Evolutionary conservation across 2,329 filamentous ascomycete genomes (phyloP), one percentile per base, ranked within the genome.

Genomic region (Fusarium drepaniforme): DNA sequence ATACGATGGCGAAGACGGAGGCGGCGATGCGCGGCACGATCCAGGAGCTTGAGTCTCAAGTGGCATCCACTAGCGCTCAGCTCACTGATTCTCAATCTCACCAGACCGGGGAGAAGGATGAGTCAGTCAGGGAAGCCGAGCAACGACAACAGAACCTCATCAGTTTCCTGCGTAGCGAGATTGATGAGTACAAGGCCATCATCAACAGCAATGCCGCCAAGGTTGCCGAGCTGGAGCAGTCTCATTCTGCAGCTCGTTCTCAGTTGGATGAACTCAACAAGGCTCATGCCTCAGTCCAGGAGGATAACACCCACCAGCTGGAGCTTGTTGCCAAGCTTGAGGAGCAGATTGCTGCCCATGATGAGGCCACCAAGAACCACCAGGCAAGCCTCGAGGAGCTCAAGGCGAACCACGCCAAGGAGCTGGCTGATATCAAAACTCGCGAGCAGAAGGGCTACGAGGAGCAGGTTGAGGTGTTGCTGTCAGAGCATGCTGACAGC

Each of bases 141-240:
- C 82, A 83, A 46, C 88, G 89, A 79, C 91, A 94, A 71, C 85
- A 92, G 68, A 86, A 89, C 40, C 84, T 92, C 58, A 85, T 94
- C 38, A 85, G 87, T 40, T 87, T 86, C 53, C 84, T 98, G 49
- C 93, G 93, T 72, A 88, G 85, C 69, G 93, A 97, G 80, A 92
- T 98, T 64, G 91, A 96, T 62, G 92, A 95, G 80, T 95, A 97
- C 84, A 96, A 94, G 84, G 85, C 88, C 5, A 90, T 93, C 42
- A 92, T 97, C 77, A 88, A 89, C 73, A 88, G 86, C 75, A 94
- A 96, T 77, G 87, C 91, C 15, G 81, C 88, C 44, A 94, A 92
- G 77, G 91, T 98, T 35, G 88, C 91, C 4, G 90, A 93, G 74
- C 87, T 98, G 16, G 95, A 98, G 82, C 85, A 92, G 73, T 90